These are phyloP conservation scores for Lantana camara DNA, from an alignment of 257 asterid genomes.

Conservation along the genomic window DNA sequence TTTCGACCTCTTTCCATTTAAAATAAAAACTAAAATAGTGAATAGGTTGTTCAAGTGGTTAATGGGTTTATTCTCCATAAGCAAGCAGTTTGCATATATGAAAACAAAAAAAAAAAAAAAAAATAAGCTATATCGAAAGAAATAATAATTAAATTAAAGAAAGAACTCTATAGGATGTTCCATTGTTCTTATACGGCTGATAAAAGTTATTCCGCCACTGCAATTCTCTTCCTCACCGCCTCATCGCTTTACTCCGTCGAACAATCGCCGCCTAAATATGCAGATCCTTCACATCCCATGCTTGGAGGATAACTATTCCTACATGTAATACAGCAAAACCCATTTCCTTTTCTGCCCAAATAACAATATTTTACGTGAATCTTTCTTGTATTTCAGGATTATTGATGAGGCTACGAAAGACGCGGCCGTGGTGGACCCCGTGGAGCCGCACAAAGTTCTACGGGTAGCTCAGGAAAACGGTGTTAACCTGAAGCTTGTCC, in stretches of 20 bases:
- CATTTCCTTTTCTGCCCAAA: not conserved
- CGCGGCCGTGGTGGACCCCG: conserved; percentile 95
- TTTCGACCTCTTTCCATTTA: too few species aligned
- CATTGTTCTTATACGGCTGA: not conserved
- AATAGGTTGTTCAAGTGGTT: too few species aligned
- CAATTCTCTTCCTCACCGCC: not conserved
- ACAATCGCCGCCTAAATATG: conserved; percentile 36
- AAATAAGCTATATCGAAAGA: too few species aligned
- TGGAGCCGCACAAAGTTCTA: conserved; percentile 81
- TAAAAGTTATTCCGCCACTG: not conserved
- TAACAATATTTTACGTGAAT: not conserved
- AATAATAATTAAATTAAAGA: too few species aligned
- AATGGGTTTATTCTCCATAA: too few species aligned
- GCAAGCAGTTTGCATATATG: too few species aligned
- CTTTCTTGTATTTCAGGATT: conserved; percentile 40
- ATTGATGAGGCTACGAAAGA: conserved; percentile 74
- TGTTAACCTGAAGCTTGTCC: conserved; percentile 69
- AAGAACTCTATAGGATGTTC: too few species aligned
- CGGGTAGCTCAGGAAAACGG: conserved; percentile 79
- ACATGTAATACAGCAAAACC: conserved; percentile 41
- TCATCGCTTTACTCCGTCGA: not conserved
- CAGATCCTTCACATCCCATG: conserved; percentile 75
- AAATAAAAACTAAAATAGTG: too few species aligned
- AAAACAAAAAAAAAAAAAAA: too few species aligned
- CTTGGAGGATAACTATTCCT: conserved; percentile 68